Conservation (phyloP, 2,329 filamentous ascomycete genomes). For the Tricladium varicosporioides region DNA sequence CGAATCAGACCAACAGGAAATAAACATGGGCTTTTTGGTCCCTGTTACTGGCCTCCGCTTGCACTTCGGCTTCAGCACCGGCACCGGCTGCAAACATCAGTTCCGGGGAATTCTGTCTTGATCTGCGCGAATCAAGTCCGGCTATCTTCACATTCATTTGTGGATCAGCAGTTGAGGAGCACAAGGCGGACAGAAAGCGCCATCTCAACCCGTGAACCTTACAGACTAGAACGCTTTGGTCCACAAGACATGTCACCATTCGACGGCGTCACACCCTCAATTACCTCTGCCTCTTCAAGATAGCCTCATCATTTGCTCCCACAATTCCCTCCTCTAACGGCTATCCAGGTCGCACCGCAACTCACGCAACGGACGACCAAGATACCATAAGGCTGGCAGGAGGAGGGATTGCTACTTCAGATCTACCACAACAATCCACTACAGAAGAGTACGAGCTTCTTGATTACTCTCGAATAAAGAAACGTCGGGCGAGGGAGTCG, state of each 20-base stretch:
- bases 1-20: neutral
- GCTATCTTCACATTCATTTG: neutral
- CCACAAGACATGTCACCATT: neutral
- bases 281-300: slow-evolving; percentile 17
- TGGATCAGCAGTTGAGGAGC: neutral
- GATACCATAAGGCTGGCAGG: slow-evolving; percentile 22
- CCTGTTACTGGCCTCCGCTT: neutral
- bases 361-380: slow-evolving; percentile 5
- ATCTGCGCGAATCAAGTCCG: neutral
- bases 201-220: neutral
- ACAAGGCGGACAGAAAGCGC: neutral
- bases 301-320: slow-evolving; percentile 19
- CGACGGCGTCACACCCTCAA: neutral
- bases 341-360: slow-evolving; percentile 2
- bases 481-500: slow-evolving; percentile 8
- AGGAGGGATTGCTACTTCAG: slow-evolving; percentile 22
- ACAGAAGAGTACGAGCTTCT: slow-evolving; percentile 32
- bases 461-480: slow-evolving; percentile 27
- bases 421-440: slow-evolving; percentile 11
- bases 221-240: neutral
- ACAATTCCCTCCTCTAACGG: slow-evolving; percentile 25
- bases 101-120: neutral
- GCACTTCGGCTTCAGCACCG: neutral
- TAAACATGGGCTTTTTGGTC: neutral
- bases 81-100: neutral